Conservation (phyloP, 495 filamentous ascomycete species). For the Saxophila tyrrhenica region DNA sequence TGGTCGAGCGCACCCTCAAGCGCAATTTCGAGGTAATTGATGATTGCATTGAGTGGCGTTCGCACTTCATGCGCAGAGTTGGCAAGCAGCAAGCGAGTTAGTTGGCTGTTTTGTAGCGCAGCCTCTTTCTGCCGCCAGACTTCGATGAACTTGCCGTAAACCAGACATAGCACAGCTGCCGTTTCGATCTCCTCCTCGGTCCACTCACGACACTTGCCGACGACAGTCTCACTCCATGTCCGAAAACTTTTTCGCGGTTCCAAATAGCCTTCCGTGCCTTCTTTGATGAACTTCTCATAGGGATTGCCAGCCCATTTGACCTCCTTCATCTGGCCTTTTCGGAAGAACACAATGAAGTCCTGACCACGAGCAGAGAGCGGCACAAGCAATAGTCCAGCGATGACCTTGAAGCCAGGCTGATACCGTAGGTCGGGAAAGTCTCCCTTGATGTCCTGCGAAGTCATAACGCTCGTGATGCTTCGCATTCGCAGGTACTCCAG, state of each 20-base stretch:
- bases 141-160: conserved; percentile 85
- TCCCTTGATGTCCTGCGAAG: conserved; percentile 61
- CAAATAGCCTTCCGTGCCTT: conserved; percentile 57
- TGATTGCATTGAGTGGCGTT: conserved; percentile 88
- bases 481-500: conserved; percentile 76
- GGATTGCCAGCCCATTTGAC: conserved; percentile 94
- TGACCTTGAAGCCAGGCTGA: conserved; percentile 62
- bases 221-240: conserved; percentile 63
- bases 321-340: conserved; percentile 63
- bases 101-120: conserved; percentile 65
- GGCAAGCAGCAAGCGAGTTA: conserved; percentile 70
- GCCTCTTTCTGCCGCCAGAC: conserved; percentile 92
- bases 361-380: conserved; percentile 63
- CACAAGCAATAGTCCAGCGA: conserved; percentile 76
- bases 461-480: conserved; percentile 61
- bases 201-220: conserved; percentile 66
- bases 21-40: conserved; percentile 92
- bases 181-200: conserved; percentile 71
- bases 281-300: conserved; percentile 63
- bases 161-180: conserved; percentile 75
- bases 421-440: conserved; percentile 83
- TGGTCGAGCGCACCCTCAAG: conserved; percentile 70
- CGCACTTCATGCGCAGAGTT: conserved; percentile 94
- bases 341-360: conserved; percentile 91
- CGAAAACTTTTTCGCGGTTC: conserved; percentile 71